A percentile compares a stretch with the other conserved stretches of the same genome.
phyloP scores from a whole-genome alignment of 345 rosid species.

The Citrus mangshanensis region DNA sequence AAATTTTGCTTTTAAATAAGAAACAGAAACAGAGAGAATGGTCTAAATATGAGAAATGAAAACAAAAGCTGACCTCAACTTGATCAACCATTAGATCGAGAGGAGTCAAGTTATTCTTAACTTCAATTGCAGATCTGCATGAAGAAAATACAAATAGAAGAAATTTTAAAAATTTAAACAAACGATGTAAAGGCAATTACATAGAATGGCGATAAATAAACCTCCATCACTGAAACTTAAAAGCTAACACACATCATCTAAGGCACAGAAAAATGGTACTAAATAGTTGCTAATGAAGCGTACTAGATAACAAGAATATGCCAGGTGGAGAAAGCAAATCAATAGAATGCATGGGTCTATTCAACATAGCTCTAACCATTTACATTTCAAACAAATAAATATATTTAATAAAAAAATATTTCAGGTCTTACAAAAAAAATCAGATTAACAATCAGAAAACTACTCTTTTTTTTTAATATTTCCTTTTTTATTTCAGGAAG shows the following conservation, averaged over 20 bases:
- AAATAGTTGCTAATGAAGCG: background rate
- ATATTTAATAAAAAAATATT: background rate
- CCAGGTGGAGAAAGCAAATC: background rate
- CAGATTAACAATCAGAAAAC: background rate
- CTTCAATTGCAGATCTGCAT: constrained; percentile 45
- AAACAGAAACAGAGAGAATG: background rate
- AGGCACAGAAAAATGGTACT: background rate
- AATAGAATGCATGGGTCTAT: background rate
- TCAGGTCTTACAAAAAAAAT: background rate
- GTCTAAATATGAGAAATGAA: background rate
- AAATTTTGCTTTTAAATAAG: background rate
- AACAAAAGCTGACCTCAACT: constrained; percentile 38
- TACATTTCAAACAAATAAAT: background rate
- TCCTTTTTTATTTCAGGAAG: background rate
- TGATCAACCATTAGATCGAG: constrained; percentile 41
- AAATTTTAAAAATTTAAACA: background rate
- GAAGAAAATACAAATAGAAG: background rate
- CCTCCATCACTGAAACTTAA: background rate
- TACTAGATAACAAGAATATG: background rate
- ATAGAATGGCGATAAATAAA: background rate
- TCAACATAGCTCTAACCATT: background rate
- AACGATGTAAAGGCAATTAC: background rate
- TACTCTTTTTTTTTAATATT: background rate
- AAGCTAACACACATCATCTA: background rate
- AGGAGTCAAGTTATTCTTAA: constrained; percentile 39